Evolutionary conservation across 352 stramenopile genomes (phyloP), one percentile per base, ranked within the genome.

Genomic region (Phytophthora boehmeriae): DNA sequence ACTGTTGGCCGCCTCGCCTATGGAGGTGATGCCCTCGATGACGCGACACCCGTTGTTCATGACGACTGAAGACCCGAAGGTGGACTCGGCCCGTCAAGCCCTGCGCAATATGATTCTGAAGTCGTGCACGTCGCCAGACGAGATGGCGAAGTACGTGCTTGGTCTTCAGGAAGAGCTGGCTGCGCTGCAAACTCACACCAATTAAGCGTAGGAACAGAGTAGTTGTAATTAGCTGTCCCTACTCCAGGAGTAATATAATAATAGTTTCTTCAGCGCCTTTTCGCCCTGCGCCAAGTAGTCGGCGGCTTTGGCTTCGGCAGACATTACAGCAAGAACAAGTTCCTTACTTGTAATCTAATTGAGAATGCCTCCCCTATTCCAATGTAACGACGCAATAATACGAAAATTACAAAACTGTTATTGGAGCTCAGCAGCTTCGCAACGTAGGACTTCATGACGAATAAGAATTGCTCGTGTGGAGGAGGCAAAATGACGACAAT

Each of bases 261-360:
- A n/a, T n/a, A n/a, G n/a, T 78, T 98, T 98, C 66, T 95, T 95
- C 19, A 98, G 73, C 25, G 80, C 80, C 63, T 96, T 89, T 52
- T 98, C 73, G 30, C 79, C 93, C 63, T 97, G 89, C 47, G 79
- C 75, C 55, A 95, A 66, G 65, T 86, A 95, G 30, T 92, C 80
- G 34, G 76, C 78, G 9, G 71, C 89, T 60, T 92, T 90, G 54
- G 80, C 80, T 50, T 95, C 88, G 13, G 82, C 76, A 54, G 79
- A 85, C 82, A 91, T 90, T 34, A 2, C 70, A 14, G 39, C 38
- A 25, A 16, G n/a, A 51, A 45, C 32, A 19, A 22, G 4, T 17
- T 19, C 13, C n/a, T 44, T n/a, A n/a, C n/a, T 17, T 44, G 5
- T 17, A 39, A 9, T 39, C 34, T 13, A 39, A 39, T 44, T 22